Evolutionary conservation across 2,329 filamentous ascomycete genomes (phyloP), one percentile per base, ranked within the genome.

Genomic region (Talaromyces sp.): DNA sequence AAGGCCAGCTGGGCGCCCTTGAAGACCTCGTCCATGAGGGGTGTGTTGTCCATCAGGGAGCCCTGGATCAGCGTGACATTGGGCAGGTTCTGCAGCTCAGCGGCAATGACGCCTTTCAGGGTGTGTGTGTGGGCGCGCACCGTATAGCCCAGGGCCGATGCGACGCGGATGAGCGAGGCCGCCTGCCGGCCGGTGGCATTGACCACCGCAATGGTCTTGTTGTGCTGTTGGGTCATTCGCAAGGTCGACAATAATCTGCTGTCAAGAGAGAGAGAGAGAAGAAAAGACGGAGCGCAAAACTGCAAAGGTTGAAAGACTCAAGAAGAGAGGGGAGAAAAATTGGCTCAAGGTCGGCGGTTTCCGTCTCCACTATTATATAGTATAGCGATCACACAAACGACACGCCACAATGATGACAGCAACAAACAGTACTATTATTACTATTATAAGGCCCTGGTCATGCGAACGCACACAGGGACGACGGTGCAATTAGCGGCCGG

Each of bases 161-260:
- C 93, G 72, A 96, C 92, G 67, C 94, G 89, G 68, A 97, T 94
- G 70, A 99, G 87, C 62, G 92, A 97, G 61, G 93, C 93, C 65
- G 93, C 92, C 81, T 99, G 94, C 69, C 94, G 90, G 71, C 94
- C 94, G 74, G 91, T 93, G 72, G 91, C 91, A 78, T 97, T 97
- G 79, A 97, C 92, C 71, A 96, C 88, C 72, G 92, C 93, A 70
- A 96, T 91, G 59, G 90, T 94, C 79, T 92, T 94, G 72, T 84
- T 82, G 51, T 72, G 69, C 48, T 58, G 61, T 70, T 74, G 74
- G 68, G 74, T 74, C 75, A 77, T 77, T 65, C 68, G 71, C 41
- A 9, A 12, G 11, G 31, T 12, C 10, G 35, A 19, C 12, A 26
- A 26, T 19, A 29, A 54, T 8, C n/a, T n/a, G n/a, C n/a, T n/a